phyloP scores from a whole-genome alignment of 257 asterid genomes.

The Nemophila menziesii region DNA sequence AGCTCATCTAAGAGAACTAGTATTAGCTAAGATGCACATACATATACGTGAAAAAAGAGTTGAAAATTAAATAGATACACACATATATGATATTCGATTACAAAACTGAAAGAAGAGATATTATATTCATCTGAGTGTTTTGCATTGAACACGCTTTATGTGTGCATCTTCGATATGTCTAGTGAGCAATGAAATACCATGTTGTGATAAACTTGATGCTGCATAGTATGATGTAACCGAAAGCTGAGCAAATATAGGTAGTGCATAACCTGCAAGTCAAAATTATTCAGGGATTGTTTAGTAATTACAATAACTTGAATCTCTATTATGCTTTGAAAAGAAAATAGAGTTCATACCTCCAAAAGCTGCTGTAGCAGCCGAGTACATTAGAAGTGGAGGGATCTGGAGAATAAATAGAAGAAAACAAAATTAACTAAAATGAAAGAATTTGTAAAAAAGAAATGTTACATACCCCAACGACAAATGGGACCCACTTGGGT shows the following conservation, averaged over 20 bases:
- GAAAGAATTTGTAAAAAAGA: not conserved
- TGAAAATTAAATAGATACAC: conserved; percentile 3
- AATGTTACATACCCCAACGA: conserved; percentile 59
- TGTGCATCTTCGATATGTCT: conserved; percentile 57
- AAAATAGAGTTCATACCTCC: conserved; percentile 45
- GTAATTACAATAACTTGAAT: not conserved
- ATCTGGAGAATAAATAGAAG: conserved; percentile 24
- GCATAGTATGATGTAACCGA: conserved; percentile 70
- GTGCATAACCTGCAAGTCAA: conserved; percentile 48
- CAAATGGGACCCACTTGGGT: conserved; percentile 61
- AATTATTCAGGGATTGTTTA: not conserved
- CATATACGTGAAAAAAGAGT: not conserved
- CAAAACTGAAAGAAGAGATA: conserved; percentile 16
- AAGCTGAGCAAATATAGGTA: conserved; percentile 72
- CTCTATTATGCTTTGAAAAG: not conserved
- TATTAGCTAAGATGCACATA: not conserved
- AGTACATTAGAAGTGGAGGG: conserved; percentile 56
- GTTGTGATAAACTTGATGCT: conserved; percentile 75
- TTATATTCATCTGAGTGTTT: conserved; percentile 31
- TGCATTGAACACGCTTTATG: conserved; percentile 29
- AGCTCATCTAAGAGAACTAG: not conserved
- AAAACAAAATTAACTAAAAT: not conserved
- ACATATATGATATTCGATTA: conserved; percentile 7
- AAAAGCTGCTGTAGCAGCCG: conserved; percentile 81
- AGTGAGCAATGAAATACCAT: conserved; percentile 63